Base-by-base conservation (phyloP, 768 basidiomycete species). In the Hortiboletus campestris region DNA sequence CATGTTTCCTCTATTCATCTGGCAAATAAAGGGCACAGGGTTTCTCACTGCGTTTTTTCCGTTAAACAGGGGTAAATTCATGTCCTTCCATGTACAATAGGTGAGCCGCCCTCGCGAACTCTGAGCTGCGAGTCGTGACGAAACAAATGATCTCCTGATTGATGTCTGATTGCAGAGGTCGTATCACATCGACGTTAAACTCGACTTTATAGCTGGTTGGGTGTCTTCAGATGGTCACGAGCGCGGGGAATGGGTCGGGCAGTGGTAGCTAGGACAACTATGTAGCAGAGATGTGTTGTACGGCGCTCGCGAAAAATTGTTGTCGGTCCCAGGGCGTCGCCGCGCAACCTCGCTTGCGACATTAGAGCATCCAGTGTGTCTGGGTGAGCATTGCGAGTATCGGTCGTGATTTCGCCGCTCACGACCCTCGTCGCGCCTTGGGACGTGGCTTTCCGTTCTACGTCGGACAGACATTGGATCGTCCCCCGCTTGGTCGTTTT, bases 281-380 rank as follows among this genome's bases (percentile, higher is more conserved):
- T 47, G 11, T 57, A 56, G 46, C 28, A 57, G 51, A 40, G 41
- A 44, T 56, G 45, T 28, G 36, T 10, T 53, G 51, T 59, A 58
- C 41, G 46, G 44, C 42, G 51, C 59, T 62, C 40, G 49, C 46
- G 44, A 53, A 71, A 66, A 70, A 55, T 59, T 66, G 57, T 59
- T 53, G 71, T 71, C 42, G 29, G 59, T 56, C 44, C 46, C 29
- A 43, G 47, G 57, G 53, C 49, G 60, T 50, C 49, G 56, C 38
- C 48, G 67, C 51, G 58, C 59, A 47, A 62, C 59, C 43, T 66
- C 57, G 62, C 60, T 70, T 63, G 64, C 42, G 55, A 61, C 57
- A 54, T 59, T 51, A 34, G 46, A 61, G 47, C 59, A 55, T 51
- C 55, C 48, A 48, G 56, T 48, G 43, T 36, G 53, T 58, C 55